Evolutionary conservation across 1,284 basidiomycete genomes (phyloP).

Genomic region (Apiotrichum akiyoshidainum): DNA sequence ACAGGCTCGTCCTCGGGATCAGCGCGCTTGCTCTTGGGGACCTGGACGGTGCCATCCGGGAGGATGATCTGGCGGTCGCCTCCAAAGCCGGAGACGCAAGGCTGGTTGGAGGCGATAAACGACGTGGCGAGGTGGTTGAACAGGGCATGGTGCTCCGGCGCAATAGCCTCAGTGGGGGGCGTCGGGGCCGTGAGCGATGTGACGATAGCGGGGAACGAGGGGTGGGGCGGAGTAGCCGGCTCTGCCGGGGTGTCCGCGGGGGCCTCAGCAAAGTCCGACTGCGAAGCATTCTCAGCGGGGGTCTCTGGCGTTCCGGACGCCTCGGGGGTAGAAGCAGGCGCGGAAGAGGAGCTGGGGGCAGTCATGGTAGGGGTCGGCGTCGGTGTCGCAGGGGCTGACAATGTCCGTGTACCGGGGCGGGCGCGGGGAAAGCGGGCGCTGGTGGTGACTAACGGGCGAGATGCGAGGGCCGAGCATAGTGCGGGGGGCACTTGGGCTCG

Average conservation of each 20-base stretch:
- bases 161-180: constrained; percentile 7
- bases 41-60: background rate
- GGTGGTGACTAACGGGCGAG: constrained; percentile 6
- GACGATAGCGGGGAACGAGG: constrained; percentile 18
- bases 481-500: background rate
- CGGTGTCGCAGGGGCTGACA: background rate
- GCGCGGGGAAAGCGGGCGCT: constrained; percentile 5
- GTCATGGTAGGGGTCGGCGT: background rate
- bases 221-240: background rate
- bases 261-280: background rate
- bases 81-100: background rate
- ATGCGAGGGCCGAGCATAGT: constrained; percentile 1
- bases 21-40: background rate
- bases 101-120: constrained; percentile 21
- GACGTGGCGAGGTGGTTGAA: constrained; percentile 24
- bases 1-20: constrained; percentile 55
- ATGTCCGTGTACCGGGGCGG: background rate
- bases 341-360: background rate
- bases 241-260: background rate
- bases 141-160: constrained; percentile 16
- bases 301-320: background rate
- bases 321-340: background rate
- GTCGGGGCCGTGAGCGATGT: constrained; percentile 15
- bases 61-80: constrained; percentile 1
- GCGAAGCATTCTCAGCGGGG: background rate